Evolutionary conservation across 306 rosid species (phyloP).

Genomic region (Rosa lucieae): DNA sequence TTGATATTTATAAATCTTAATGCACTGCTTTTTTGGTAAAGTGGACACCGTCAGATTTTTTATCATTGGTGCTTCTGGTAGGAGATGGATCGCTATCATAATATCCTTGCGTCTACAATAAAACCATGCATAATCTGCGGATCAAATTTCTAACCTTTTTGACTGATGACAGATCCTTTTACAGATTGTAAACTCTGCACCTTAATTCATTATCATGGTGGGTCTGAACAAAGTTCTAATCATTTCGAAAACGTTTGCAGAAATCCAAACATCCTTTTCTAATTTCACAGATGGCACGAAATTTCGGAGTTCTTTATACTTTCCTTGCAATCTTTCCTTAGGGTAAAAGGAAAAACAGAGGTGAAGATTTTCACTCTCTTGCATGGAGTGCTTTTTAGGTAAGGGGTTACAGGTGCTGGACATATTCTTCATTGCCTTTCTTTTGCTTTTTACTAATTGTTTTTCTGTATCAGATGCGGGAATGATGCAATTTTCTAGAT

Average conservation of each 20-base stretch:
- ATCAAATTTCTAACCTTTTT: conserved; percentile 27
- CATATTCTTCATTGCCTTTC: conserved; percentile 17
- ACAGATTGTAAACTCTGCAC: not conserved
- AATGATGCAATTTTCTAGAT: conserved; percentile 6
- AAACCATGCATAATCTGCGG: conserved; percentile 37
- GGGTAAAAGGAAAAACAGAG: conserved; percentile 23
- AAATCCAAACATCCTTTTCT: not conserved
- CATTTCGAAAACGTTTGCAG: not conserved
- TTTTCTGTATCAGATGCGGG: not conserved
- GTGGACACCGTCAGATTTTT: conserved; percentile 43
- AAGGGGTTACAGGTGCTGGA: conserved; percentile 19
- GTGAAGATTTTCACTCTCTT: conserved; percentile 27
- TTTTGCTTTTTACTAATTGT: conserved; percentile 15
- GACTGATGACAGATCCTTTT: conserved; percentile 31
- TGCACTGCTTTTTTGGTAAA: conserved; percentile 43
- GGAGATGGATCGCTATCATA: conserved; percentile 31
- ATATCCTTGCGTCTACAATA: conserved; percentile 25
- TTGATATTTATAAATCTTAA: conserved; percentile 26
- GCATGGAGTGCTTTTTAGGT: conserved; percentile 37
- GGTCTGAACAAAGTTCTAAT: not conserved
- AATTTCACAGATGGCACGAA: not conserved
- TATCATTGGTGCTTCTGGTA: conserved; percentile 44
- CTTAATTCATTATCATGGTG: conserved; percentile 19
- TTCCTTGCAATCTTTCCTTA: conserved; percentile 15
- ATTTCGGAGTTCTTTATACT: not conserved